Base-by-base conservation (phyloP, 1,139 yeast genomes). In the Saccharomyces pastorianus region DNA sequence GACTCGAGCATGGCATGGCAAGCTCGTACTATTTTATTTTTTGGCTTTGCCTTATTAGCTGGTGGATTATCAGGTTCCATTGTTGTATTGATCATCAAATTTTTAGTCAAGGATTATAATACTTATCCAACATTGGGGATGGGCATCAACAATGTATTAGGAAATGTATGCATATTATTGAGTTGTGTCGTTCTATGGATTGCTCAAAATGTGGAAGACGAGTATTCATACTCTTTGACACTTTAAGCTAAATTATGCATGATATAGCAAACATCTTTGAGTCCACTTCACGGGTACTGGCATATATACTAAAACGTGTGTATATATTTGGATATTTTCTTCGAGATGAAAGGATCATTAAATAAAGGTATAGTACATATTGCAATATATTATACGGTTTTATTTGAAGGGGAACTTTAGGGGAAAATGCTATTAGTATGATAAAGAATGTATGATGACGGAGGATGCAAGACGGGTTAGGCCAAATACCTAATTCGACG, bases 21-120 rank as follows among this genome's bases (percentile, higher is more conserved):
- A 56, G 97, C 98, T 17, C 79, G 96, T 63, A 84, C 90, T 38
- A 84, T 95, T 14, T 76, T 93, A 57, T 93, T 95, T 68, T 76
- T 88, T 63, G 99, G 99, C 8, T 93, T 93, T 70, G 86, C 96
- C 2, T 76, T 91, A 52, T 77, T 93, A 58, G 97, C 98, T 0
- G 95, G 97, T 52, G 99, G 99, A 1, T 76, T 93, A 60, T 90
- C 97, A 23, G 98, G 98, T 1, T 84, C 95, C 6, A 81, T 93
- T 62, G 90, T 90, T 69, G 93, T 93, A 17, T 77, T 93, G 60
- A 87, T 91, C 49, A 76, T 93, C 64, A 88, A 93, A 70, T 93
- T 88, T 69, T 72, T 91, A 57, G 76, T 89, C 64, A 88, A 89
- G 59, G 86, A 86, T 61, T 88, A 81, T 69, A 75, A 78, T 27